phyloP scores from a whole-genome alignment of 148 eudicot species.

The Fagopyrum esculentum region DNA sequence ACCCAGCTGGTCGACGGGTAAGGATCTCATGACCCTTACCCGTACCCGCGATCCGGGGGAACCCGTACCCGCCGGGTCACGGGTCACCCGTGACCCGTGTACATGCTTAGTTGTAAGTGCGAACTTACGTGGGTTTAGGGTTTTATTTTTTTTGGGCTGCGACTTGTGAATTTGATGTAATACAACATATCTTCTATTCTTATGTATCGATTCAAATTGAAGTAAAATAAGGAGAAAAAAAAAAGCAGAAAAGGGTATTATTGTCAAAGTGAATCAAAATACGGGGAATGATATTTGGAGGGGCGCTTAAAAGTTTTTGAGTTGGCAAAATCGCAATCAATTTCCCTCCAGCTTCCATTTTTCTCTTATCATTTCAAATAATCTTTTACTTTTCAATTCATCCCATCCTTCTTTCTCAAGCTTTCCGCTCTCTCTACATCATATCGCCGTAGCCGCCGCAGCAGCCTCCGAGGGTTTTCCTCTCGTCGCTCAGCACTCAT shows the following conservation, averaged over 20 bases:
- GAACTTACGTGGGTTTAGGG: no score
- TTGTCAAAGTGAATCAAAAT: not conserved
- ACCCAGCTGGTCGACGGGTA: no score
- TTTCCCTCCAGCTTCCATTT: slow-evolving; percentile 6
- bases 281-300: not conserved
- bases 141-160: no score
- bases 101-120: no score
- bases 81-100: no score
- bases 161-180: no score
- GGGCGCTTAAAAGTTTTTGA: slow-evolving; percentile 4
- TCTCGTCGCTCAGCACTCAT: not conserved
- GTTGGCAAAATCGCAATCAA: not conserved
- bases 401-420: slow-evolving; percentile 9
- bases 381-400: not conserved
- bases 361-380: not conserved
- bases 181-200: no score
- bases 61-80: no score
- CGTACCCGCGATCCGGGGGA: no score
- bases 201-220: no score
- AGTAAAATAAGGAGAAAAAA: no score
- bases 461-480: not conserved
- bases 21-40: no score
- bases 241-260: not conserved
- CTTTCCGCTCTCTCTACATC: not conserved
- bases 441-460: not conserved